Evolutionary conservation across 805 yeast genomes (phyloP).

Genomic region (Saturnispora bothae): DNA sequence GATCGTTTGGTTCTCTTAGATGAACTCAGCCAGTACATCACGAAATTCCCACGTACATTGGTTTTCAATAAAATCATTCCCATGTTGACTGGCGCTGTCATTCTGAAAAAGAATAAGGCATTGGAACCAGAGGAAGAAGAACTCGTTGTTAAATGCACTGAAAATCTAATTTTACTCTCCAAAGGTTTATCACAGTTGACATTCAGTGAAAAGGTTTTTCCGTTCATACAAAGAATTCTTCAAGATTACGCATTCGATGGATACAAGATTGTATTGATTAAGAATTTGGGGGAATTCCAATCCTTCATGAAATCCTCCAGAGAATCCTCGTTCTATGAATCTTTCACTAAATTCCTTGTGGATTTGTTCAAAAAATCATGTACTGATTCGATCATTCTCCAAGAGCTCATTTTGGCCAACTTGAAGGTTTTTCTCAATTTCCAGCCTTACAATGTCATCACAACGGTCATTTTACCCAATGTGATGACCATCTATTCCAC

Average conservation of each 20-base stretch:
- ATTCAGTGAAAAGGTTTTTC: slow-evolving; percentile 61
- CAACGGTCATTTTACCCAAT: slow-evolving; percentile 65
- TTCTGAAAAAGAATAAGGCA: slow-evolving; percentile 10
- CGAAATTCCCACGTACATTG: slow-evolving; percentile 47
- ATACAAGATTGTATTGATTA: slow-evolving; percentile 24
- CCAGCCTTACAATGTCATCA: slow-evolving; percentile 43
- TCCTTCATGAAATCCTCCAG: slow-evolving; percentile 21
- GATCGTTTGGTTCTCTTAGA: slow-evolving; percentile 63
- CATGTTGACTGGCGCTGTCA: slow-evolving; percentile 42
- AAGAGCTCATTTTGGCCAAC: slow-evolving; percentile 25
- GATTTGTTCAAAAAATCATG: slow-evolving; percentile 26
- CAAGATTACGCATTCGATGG: slow-evolving; percentile 20
- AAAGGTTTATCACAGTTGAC: slow-evolving; percentile 60
- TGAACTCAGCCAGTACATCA: slow-evolving; percentile 45
- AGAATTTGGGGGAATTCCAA: slow-evolving; percentile 20
- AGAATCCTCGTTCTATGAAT: slow-evolving; percentile 15
- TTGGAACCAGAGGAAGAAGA: slow-evolving; percentile 22
- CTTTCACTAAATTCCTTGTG: slow-evolving; percentile 22
- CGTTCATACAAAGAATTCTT: slow-evolving; percentile 27
- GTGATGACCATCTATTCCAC: slow-evolving; percentile 66
- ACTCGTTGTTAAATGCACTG: slow-evolving; percentile 37
- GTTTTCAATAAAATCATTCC: slow-evolving; percentile 68
- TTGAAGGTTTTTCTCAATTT: slow-evolving; percentile 24
- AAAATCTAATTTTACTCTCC: slow-evolving; percentile 54
- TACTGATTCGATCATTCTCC: slow-evolving; percentile 17